These are phyloP conservation scores for Erysimum pusillum DNA, from an alignment of 441 rosid species.

Conservation along the genomic window DNA sequence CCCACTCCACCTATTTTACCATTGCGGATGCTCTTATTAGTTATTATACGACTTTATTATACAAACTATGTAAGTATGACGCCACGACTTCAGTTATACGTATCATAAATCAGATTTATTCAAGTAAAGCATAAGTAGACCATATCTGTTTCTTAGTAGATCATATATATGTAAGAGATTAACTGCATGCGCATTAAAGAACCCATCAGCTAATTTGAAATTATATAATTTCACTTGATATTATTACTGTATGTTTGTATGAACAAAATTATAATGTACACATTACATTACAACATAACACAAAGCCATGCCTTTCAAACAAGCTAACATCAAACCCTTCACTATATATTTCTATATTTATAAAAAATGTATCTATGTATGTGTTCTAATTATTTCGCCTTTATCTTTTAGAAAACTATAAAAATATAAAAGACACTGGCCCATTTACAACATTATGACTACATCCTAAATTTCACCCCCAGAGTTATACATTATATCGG, in stretches of 20 bases:
- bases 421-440: conserved; percentile 16
- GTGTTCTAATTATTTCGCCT: conserved; percentile 29
- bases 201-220: not conserved
- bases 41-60: too few species aligned
- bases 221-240: conserved; percentile 2
- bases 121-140: not conserved
- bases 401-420: conserved; percentile 19
- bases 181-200: not conserved
- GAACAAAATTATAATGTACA: conserved; percentile 44
- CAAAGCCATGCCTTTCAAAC: conserved; percentile 17
- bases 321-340: conserved; percentile 36
- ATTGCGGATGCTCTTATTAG: too few species aligned
- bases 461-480: conserved; percentile 43
- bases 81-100: conserved; percentile 10
- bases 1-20: too few species aligned
- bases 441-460: conserved; percentile 46
- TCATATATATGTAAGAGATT: too few species aligned
- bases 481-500: conserved; percentile 8
- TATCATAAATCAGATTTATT: not conserved
- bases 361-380: conserved; percentile 41
- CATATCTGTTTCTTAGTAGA: too few species aligned
- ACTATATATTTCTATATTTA: conserved; percentile 34
- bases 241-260: conserved; percentile 35
- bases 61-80: not conserved
- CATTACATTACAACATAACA: conserved; percentile 14